Base-by-base conservation (phyloP, 192 early-diverging fungal species). In the Entomortierella beljakovae region DNA sequence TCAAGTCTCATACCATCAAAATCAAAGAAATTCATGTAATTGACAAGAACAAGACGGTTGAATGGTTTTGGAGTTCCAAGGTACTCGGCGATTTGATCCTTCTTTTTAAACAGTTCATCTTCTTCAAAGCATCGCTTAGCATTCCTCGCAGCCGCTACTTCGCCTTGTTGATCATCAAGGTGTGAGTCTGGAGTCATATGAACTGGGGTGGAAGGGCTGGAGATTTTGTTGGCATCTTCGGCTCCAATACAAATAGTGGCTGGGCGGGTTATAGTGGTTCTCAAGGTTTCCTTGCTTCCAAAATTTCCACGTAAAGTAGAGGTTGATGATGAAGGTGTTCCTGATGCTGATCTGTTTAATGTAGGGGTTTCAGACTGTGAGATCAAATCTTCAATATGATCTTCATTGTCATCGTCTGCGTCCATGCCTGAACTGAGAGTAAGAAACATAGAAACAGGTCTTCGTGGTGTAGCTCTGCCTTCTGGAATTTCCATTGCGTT, bases 1-100 rank as follows among this genome's bases (percentile, higher is more conserved):
- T 97, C 96, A 18, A 98, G 79, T 28, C 89, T 84, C 68, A 89
- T 72, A 29, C 81, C 84, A 10, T 63, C 42, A 65, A 95, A 96
- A 68, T 95, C 91, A 84, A 92, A 96, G 77, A 88, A 80, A n/a
- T 85, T 70, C 82, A 98, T 92, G 77, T 94, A 98, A 35, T 83
- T 81, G 18, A 63, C 60, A 48, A 96, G 79, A 0, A 90, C 83
- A 28, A 68, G 80, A 2, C 81, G 80, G 57, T 93, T 86, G 35
- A 90, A 85, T 1, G 83, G 60, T 64, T 88, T 88, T 16, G 86
- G 83, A 9, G 33, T 75, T 26, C 86, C 88, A 29, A 89, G 62
- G 59, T 83, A 89, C 50, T 84, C 83, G 6, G 88, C 70, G 23
- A 87, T 85, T 16, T 58, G 62, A 18, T 81, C 82, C 46, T 77